Conservation (phyloP, 176 grass and related monocot species). For the Eremochloa ophiuroides region DNA sequence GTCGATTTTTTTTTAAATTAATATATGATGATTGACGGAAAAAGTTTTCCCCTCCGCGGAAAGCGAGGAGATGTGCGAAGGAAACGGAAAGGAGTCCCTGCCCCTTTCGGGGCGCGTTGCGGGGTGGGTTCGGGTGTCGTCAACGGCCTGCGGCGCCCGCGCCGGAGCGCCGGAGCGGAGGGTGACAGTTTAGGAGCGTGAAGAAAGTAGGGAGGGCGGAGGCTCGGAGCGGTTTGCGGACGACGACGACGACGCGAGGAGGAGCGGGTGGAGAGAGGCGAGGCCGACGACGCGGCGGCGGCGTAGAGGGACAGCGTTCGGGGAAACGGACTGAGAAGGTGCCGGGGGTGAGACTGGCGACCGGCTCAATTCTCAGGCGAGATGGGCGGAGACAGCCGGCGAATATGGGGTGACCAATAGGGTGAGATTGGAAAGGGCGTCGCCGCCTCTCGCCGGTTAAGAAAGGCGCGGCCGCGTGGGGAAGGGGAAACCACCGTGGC, state of each 20-base stretch:
- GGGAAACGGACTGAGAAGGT: neutral
- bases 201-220: neutral
- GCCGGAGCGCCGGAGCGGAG: neutral
- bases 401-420: neutral
- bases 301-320: neutral
- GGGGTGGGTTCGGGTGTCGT: slow-evolving; percentile 7
- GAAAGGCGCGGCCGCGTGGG: neutral
- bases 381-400: neutral
- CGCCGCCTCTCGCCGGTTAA: too few relatives aligned
- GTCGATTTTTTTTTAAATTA: neutral
- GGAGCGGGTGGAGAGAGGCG: neutral
- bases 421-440: neutral
- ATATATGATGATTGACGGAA: neutral
- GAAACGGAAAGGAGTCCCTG: neutral
- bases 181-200: too few relatives aligned
- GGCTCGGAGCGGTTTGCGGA: neutral
- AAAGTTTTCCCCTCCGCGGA: neutral
- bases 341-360: neutral
- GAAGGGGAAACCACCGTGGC: neutral
- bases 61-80: neutral
- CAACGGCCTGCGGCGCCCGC: neutral
- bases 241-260: too few relatives aligned
- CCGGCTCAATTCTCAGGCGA: neutral
- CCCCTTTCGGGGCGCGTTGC: slow-evolving; percentile 13
- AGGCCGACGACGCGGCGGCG: neutral